Percentiles rank a stretch among this genome's conserved stretches.
phyloP scores from a whole-genome alignment of 148 eudicot genomes.

The Silene uniflora region DNA sequence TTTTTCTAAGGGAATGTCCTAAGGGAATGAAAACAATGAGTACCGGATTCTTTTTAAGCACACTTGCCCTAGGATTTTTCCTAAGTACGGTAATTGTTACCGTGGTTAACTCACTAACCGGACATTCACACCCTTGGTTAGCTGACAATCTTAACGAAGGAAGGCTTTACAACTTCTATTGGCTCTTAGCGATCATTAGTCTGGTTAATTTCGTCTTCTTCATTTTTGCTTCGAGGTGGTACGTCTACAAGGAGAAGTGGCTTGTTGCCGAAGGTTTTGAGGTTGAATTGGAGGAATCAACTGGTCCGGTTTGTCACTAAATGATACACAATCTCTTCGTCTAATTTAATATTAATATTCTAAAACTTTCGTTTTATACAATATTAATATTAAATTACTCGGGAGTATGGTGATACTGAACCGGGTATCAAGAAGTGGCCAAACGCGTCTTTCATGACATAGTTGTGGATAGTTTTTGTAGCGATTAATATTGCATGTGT shows the following conservation, averaged over 20 bases:
- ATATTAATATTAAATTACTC: no score
- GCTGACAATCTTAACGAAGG: conserved; percentile 55
- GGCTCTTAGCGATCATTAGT: conserved; percentile 38
- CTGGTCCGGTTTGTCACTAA: conserved; percentile 17
- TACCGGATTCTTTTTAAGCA: conserved; percentile 59
- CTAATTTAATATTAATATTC: background rate
- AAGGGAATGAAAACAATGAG: conserved; percentile 70
- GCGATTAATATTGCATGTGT: background rate
- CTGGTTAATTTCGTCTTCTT: conserved; percentile 33
- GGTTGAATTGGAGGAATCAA: conserved; percentile 30
- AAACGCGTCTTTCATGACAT: background rate
- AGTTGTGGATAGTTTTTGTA: background rate
- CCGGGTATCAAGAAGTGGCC: background rate
- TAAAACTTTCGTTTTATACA: background rate
- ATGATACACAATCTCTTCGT: no score
- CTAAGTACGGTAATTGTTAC: conserved; percentile 47
- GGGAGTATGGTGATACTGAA: background rate
- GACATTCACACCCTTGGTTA: conserved; percentile 43
- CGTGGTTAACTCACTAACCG: conserved; percentile 39
- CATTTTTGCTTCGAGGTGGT: conserved; percentile 47
- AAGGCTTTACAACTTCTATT: conserved; percentile 44
- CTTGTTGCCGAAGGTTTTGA: conserved; percentile 32
- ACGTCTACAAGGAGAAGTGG: conserved; percentile 38
- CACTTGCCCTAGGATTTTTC: conserved; percentile 58
- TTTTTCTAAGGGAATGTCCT: conserved; percentile 60